Percentiles rank a stretch among this genome's conserved stretches.
Evolutionary conservation across 208 protist species (phyloP).

Genomic region (Trypanosoma platydactyli): DNA sequence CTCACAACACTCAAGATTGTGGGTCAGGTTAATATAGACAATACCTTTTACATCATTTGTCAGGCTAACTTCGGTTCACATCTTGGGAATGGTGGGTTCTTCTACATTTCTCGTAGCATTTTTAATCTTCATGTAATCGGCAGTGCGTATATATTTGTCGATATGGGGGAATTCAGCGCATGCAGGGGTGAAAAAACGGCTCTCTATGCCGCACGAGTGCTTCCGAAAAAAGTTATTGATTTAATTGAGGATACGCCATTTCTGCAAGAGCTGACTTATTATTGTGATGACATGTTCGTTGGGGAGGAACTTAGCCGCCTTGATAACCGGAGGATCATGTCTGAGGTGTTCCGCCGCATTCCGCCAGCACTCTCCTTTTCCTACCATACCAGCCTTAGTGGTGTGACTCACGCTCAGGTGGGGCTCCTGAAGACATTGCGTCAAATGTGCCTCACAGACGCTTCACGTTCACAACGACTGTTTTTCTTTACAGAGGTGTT

Average conservation of each 20-base stretch:
- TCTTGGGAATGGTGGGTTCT: conserved; percentile 54
- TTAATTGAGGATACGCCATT: conserved; percentile 12
- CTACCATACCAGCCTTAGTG: conserved; percentile 2
- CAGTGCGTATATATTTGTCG: conserved; percentile 62
- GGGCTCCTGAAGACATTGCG: conserved; percentile 14
- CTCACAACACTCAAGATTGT: conserved; percentile 78
- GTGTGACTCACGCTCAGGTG: conserved; percentile 2
- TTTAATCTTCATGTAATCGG: conserved; percentile 48
- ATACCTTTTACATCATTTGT: conserved; percentile 69
- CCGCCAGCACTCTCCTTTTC: conserved; percentile 23
- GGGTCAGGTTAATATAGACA: conserved; percentile 56
- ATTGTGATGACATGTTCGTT: not conserved
- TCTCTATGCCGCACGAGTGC: conserved; percentile 17
- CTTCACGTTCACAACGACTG: conserved; percentile 14
- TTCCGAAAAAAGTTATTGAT: conserved; percentile 2
- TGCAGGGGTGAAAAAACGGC: conserved; percentile 5
- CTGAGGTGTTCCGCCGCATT: conserved; percentile 9
- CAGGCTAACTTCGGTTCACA: conserved; percentile 68
- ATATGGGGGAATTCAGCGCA: conserved; percentile 26
- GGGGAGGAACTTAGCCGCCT: not conserved
- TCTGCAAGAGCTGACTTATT: conserved; percentile 15
- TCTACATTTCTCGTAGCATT: conserved; percentile 64
- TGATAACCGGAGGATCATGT: not conserved
- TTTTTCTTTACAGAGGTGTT: conserved; percentile 33
- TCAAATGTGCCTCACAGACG: not conserved